phyloP scores from a whole-genome alignment of 805 yeast genomes.

The Jamesozyma jinghongensis region DNA sequence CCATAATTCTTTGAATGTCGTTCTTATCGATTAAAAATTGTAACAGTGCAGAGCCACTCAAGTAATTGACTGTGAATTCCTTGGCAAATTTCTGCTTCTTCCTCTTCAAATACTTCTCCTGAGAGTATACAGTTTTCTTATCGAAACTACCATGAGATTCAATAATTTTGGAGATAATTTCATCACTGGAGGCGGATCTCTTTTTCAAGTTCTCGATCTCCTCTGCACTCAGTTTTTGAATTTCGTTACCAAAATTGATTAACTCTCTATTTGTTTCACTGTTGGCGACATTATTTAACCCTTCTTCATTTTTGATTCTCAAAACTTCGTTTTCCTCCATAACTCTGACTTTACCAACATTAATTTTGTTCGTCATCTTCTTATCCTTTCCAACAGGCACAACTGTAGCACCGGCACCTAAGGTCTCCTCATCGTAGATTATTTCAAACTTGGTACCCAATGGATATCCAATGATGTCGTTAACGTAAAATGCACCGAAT shows the following conservation, averaged over 20 bases:
- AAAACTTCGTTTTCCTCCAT: constrained; percentile 5
- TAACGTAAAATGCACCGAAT: constrained; percentile 76
- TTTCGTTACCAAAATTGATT: constrained; percentile 55
- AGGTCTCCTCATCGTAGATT: constrained; percentile 31
- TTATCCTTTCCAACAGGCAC: constrained; percentile 14
- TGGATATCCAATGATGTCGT: constrained; percentile 68
- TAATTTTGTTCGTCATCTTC: constrained; percentile 8
- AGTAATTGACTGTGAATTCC: constrained; percentile 70
- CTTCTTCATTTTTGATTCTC: constrained; percentile 17
- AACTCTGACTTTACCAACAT: constrained; percentile 19
- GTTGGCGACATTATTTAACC: constrained; percentile 27
- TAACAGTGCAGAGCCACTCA: constrained; percentile 62
- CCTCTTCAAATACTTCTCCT: constrained; percentile 83
- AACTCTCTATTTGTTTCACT: constrained; percentile 59
- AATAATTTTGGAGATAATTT: constrained; percentile 72
- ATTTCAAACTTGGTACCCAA: constrained; percentile 89
- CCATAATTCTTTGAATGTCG: constrained; percentile 54
- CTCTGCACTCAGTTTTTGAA: constrained; percentile 65
- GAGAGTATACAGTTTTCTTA: constrained; percentile 80
- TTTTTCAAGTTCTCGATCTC: constrained; percentile 80
- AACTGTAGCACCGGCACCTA: background rate
- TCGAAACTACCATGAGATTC: constrained; percentile 80
- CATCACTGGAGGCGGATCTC: constrained; percentile 61
- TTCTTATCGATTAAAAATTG: constrained; percentile 75
- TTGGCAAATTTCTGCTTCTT: constrained; percentile 87